A percentile compares a stretch with the other conserved stretches of the same genome.
These are phyloP conservation scores for Mesembryanthemum crystallinum DNA, from an alignment of 148 eudicot genomes.

Conservation along the genomic window DNA sequence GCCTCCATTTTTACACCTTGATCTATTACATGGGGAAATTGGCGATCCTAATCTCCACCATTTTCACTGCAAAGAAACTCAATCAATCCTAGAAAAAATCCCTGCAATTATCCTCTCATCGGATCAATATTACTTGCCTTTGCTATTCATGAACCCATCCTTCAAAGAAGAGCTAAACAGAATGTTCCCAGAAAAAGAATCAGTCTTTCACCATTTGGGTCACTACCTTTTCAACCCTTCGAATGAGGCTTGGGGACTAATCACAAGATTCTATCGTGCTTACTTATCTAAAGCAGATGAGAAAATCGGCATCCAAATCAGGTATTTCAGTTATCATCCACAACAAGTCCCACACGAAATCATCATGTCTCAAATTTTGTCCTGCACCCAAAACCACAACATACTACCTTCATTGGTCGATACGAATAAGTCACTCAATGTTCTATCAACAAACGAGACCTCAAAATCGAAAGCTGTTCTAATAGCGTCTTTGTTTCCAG, in stretches of 20 bases:
- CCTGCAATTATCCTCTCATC: conserved; percentile 51
- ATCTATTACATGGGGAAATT: conserved; percentile 44
- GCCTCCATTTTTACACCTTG: conserved; percentile 41
- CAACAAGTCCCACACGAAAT: conserved; percentile 34
- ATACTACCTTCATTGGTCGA: conserved; percentile 47
- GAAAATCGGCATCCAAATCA: conserved; percentile 66
- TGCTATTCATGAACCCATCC: conserved; percentile 49
- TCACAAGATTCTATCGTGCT: conserved; percentile 58
- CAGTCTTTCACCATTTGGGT: conserved; percentile 61
- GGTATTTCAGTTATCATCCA: conserved; percentile 37
- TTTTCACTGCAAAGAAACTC: conserved; percentile 68
- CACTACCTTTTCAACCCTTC: conserved; percentile 75
- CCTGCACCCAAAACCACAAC: conserved; percentile 45
- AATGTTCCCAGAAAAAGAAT: conserved; percentile 55
- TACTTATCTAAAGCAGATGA: conserved; percentile 60
- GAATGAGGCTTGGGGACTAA: conserved; percentile 72
- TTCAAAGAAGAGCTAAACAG: conserved; percentile 45
- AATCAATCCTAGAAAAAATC: conserved; percentile 34
- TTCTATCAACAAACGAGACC: conserved; percentile 15
- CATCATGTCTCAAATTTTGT: conserved; percentile 54
- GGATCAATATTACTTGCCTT: conserved; percentile 64
- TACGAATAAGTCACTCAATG: conserved; percentile 2
- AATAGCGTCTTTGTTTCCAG: conserved; percentile 54
- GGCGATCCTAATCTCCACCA: conserved; percentile 36
- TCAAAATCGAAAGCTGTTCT: conserved; percentile 41